A percentile compares a stretch with the other conserved stretches of the same genome.
phyloP scores from a whole-genome alignment of 148 eudicot species.

The Diospyros kaki region DNA sequence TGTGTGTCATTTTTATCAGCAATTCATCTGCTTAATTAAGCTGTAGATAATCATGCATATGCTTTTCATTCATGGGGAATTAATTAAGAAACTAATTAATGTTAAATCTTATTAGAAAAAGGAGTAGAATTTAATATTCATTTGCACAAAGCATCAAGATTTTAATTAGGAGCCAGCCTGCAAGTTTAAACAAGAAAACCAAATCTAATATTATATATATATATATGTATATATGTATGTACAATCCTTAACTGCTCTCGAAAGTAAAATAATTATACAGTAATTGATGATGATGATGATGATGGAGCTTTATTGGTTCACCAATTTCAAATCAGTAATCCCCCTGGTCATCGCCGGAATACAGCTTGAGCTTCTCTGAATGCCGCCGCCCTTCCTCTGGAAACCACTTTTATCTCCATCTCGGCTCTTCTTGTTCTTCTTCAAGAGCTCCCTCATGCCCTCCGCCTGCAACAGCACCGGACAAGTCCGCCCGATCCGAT shows the following conservation, averaged over 20 bases:
- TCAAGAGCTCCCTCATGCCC: slow-evolving; percentile 44
- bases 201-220: neutral
- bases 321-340: slow-evolving; percentile 11
- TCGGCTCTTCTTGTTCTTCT: slow-evolving; percentile 18
- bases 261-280: too few species aligned
- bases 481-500: slow-evolving; percentile 44
- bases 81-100: too few species aligned
- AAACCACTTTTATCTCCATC: slow-evolving; percentile 11
- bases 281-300: neutral
- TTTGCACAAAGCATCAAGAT: too few species aligned
- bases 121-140: too few species aligned
- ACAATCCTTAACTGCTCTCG: too few species aligned
- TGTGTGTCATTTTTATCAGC: too few species aligned
- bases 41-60: too few species aligned
- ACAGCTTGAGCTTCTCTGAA: slow-evolving; percentile 37
- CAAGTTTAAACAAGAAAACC: too few species aligned
- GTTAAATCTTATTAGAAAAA: too few species aligned
- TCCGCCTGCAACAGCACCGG: slow-evolving; percentile 60
- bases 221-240: neutral
- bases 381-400: slow-evolving; percentile 15
- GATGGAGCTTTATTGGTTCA: neutral
- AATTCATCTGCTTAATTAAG: too few species aligned
- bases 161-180: too few species aligned
- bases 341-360: slow-evolving; percentile 9
- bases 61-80: too few species aligned